Percentiles rank a stretch among this genome's conserved stretches.
Evolutionary conservation across 495 filamentous ascomycete genomes (phyloP).

Genomic region (Annulohypoxylon maeteangense): DNA sequence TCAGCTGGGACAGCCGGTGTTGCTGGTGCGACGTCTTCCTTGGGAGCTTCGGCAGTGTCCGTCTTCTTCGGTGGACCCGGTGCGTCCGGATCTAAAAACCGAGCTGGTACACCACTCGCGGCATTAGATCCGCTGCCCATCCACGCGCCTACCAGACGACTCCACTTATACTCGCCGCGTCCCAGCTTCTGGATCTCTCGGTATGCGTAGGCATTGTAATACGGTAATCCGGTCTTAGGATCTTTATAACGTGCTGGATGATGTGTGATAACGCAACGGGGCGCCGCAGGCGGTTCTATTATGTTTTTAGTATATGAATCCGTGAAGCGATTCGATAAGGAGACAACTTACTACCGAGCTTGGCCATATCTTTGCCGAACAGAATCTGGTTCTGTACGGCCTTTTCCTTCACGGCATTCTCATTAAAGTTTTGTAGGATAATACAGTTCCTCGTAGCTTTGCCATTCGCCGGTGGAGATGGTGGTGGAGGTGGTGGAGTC

Average conservation of each 20-base stretch:
- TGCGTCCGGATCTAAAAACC: constrained; percentile 66
- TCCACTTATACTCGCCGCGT: constrained; percentile 77
- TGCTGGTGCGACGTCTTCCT: constrained; percentile 7
- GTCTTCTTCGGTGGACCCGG: constrained; percentile 43
- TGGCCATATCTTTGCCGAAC: constrained; percentile 64
- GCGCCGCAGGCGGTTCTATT: constrained; percentile 57
- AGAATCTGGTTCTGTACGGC: constrained; percentile 65
- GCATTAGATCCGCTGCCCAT: constrained; percentile 69
- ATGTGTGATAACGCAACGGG: constrained; percentile 81
- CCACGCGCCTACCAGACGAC: constrained; percentile 77
- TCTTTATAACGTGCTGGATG: constrained; percentile 81
- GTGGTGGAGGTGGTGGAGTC: constrained; percentile 34
- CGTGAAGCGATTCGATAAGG: neutral
- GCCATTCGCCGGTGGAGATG: constrained; percentile 43
- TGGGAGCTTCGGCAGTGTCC: constrained; percentile 8
- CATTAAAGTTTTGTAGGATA: constrained; percentile 67
- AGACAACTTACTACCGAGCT: constrained; percentile 58
- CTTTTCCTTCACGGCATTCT: constrained; percentile 63
- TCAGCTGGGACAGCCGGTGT: neutral
- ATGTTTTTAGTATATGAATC: constrained; percentile 26
- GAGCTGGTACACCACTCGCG: constrained; percentile 73
- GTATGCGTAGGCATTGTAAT: constrained; percentile 78
- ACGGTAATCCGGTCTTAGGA: constrained; percentile 79
- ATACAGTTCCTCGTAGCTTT: constrained; percentile 61
- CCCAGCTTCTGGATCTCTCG: constrained; percentile 74